Conservation (phyloP, 148 eudicot genomes). For the Suaeda aralocaspica region DNA sequence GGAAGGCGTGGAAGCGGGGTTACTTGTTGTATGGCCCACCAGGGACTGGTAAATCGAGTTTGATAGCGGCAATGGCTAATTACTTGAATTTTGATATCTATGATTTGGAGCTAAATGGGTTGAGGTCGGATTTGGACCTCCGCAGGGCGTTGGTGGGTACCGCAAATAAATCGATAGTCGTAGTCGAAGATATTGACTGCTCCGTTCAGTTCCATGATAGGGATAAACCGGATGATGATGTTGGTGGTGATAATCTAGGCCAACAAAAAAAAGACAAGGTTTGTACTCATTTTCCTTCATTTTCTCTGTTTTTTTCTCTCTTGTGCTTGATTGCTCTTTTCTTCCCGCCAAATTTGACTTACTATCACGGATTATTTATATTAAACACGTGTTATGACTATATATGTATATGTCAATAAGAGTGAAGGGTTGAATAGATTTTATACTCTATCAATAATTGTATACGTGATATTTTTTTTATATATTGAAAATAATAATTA, state of each 20-base stretch:
- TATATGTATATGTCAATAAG: too few species aligned
- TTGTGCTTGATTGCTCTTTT: too few species aligned
- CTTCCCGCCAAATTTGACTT: too few species aligned
- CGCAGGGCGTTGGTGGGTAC: conserved; percentile 39
- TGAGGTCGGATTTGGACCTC: conserved; percentile 33
- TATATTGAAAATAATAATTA: too few species aligned
- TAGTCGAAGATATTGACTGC: conserved; percentile 60
- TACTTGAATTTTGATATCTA: conserved; percentile 44
- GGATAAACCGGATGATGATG: neutral
- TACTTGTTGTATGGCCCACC: conserved; percentile 56
- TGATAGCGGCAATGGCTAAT: conserved; percentile 63
- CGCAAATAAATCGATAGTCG: conserved; percentile 41
- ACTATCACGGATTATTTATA: too few species aligned
- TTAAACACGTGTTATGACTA: too few species aligned
- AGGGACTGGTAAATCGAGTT: conserved; percentile 63
- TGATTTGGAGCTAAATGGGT: conserved; percentile 43
- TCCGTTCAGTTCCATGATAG: conserved; percentile 34
- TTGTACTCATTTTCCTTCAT: too few species aligned
- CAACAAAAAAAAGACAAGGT: neutral
- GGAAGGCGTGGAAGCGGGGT: conserved; percentile 77
- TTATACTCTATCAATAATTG: too few species aligned
- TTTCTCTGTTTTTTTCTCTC: too few species aligned
- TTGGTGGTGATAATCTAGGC: neutral
- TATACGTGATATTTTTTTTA: too few species aligned
- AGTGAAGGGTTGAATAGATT: too few species aligned